Percentiles rank a stretch among this genome's conserved stretches.
These are phyloP conservation scores for Zoysia pacifica DNA, from an alignment of 176 grass and related monocot species.

Conservation along the genomic window DNA sequence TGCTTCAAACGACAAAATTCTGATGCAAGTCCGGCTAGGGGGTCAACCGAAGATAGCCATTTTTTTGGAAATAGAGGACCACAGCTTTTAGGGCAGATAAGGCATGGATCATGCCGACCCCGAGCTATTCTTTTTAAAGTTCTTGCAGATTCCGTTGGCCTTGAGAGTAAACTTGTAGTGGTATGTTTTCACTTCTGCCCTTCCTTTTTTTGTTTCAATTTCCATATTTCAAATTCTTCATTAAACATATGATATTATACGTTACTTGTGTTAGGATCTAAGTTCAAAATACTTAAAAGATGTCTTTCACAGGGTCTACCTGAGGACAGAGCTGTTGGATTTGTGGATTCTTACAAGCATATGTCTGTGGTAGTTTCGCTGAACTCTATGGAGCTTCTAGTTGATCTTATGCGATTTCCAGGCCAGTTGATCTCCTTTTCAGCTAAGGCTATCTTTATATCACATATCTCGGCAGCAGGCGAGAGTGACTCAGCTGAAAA, in stretches of 20 bases:
- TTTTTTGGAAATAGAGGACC: constrained; percentile 77
- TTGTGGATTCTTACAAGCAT: constrained; percentile 94
- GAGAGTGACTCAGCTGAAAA: constrained; percentile 98
- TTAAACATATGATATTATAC: background rate
- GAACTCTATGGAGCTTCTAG: constrained; percentile 91
- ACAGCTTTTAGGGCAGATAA: constrained; percentile 98
- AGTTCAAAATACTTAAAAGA: constrained; percentile 17
- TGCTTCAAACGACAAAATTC: constrained; percentile 92
- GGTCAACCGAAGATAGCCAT: constrained; percentile 65
- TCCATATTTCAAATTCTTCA: constrained; percentile 14
- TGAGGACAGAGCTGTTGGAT: constrained; percentile 75
- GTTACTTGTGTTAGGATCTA: constrained; percentile 12
- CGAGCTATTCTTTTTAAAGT: constrained; percentile 97
- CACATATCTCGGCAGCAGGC: constrained; percentile 87
- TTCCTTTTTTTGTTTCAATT: constrained; percentile 3
- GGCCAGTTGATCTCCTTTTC: constrained; percentile 96
- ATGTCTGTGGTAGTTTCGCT: constrained; percentile 95
- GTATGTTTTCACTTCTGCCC: constrained; percentile 50
- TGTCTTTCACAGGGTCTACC: constrained; percentile 74
- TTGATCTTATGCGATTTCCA: constrained; percentile 98
- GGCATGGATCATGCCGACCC: constrained; percentile 90
- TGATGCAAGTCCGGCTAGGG: constrained; percentile 78
- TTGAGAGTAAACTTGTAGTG: constrained; percentile 98
- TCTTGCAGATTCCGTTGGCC: constrained; percentile 96
- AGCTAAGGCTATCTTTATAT: constrained; percentile 94